Evolutionary conservation across 768 basidiomycete genomes (phyloP).

Genomic region (Rhizopogon vesiculosus): DNA sequence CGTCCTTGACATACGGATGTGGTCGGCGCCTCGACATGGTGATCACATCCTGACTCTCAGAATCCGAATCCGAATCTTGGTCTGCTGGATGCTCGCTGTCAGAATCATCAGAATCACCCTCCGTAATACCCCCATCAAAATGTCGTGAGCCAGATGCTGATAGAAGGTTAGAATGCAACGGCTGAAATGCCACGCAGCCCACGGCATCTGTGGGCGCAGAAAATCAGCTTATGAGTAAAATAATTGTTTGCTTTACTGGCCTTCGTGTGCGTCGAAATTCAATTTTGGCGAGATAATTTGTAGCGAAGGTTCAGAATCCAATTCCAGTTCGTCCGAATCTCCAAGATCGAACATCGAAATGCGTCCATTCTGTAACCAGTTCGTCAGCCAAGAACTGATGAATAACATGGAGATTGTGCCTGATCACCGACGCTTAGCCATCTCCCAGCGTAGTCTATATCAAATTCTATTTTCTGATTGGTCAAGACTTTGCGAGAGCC

Average conservation of each 20-base stretch:
- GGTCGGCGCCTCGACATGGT: conserved; percentile 9
- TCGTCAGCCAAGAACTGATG: not conserved
- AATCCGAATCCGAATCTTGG: conserved; percentile 17
- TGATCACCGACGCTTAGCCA: conserved; percentile 65
- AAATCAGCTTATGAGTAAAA: not conserved
- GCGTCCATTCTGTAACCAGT: conserved; percentile 43
- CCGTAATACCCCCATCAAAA: conserved; percentile 31
- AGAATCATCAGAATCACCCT: not conserved
- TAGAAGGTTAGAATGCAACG: conserved; percentile 49
- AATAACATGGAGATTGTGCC: conserved; percentile 29
- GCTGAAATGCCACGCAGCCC: conserved; percentile 72
- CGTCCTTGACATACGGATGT: conserved; percentile 17
- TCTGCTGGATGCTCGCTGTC: conserved; percentile 1
- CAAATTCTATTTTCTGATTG: conserved; percentile 80
- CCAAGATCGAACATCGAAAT: conserved; percentile 56
- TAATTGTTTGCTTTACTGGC: conserved; percentile 29
- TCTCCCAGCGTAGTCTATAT: conserved; percentile 63
- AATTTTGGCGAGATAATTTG: conserved; percentile 24
- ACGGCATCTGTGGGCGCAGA: conserved; percentile 51
- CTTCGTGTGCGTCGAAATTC: conserved; percentile 50
- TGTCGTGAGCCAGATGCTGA: conserved; percentile 79
- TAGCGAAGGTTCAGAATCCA: not conserved
- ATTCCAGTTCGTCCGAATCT: conserved; percentile 2
- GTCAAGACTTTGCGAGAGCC: conserved; percentile 27
- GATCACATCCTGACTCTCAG: conserved; percentile 1